phyloP scores from a whole-genome alignment of 352 stramenopile genomes.

The Phytophthora ohioensis region DNA sequence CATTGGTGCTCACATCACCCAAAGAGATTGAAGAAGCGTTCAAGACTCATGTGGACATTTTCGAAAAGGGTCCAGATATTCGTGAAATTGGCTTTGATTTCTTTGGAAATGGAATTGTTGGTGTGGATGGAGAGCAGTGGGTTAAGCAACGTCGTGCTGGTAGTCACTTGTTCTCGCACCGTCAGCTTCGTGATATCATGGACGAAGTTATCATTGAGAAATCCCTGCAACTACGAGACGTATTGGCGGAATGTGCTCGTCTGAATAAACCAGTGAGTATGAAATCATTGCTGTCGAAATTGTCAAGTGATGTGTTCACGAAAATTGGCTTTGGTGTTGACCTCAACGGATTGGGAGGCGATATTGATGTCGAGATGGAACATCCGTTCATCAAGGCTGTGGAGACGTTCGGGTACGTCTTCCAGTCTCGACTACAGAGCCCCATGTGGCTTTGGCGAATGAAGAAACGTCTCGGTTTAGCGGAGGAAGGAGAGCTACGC shows the following conservation, averaged over 20 bases:
- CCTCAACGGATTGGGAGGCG: slow-evolving; percentile 33
- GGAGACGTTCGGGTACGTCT: slow-evolving; percentile 29
- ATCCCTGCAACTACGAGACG: slow-evolving; percentile 31
- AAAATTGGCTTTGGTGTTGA: slow-evolving; percentile 45
- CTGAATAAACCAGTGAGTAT: slow-evolving; percentile 32
- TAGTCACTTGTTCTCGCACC: slow-evolving; percentile 85
- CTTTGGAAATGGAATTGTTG: slow-evolving; percentile 63
- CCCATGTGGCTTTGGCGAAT: slow-evolving; percentile 62
- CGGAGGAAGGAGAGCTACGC: slow-evolving; percentile 40
- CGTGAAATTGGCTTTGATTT: slow-evolving; percentile 41
- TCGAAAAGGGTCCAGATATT: slow-evolving; percentile 43
- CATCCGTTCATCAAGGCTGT: slow-evolving; percentile 40
- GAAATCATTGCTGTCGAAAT: slow-evolving; percentile 33
- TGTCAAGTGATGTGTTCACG: slow-evolving; percentile 42
- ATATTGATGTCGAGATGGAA: slow-evolving; percentile 36
- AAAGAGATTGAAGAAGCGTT: slow-evolving; percentile 39
- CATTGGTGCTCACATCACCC: slow-evolving; percentile 30
- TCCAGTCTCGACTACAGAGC: slow-evolving; percentile 37
- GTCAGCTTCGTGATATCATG: slow-evolving; percentile 59
- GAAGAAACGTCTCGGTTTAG: slow-evolving; percentile 39
- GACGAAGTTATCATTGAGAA: slow-evolving; percentile 45
- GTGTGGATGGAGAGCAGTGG: slow-evolving; percentile 61
- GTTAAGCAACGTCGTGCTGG: slow-evolving; percentile 68
- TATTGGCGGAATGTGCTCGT: slow-evolving; percentile 29
- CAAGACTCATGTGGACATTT: slow-evolving; percentile 58